Evolutionary conservation across 192 early-diverging fungal species (phyloP).

Genomic region (Bifiguratus adelaidae): DNA sequence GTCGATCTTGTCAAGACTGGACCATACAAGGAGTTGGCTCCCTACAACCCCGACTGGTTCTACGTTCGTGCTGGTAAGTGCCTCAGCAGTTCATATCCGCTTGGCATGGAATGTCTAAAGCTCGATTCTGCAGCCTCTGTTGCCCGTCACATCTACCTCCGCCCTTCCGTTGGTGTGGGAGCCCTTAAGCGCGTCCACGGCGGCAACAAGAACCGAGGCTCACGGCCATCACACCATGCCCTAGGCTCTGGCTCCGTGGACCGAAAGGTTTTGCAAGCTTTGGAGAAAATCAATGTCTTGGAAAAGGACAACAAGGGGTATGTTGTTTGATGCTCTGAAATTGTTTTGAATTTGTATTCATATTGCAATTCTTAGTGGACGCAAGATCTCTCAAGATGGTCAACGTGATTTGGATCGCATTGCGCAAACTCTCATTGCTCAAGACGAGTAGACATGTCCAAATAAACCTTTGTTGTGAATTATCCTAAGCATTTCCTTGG

Average conservation of each 20-base stretch:
- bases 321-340: too few species aligned
- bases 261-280: slow-evolving; percentile 94
- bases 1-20: slow-evolving; percentile 98
- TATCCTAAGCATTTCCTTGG: too few species aligned
- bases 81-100: too few species aligned
- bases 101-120: too few species aligned
- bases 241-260: slow-evolving; percentile 83
- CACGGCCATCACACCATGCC: slow-evolving; percentile 84
- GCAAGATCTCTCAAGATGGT: slow-evolving; percentile 89
- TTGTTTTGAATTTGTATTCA: too few species aligned
- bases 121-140: slow-evolving; percentile 62
- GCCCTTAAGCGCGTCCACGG: slow-evolving; percentile 91
- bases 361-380: slow-evolving; percentile 78
- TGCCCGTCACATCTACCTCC: slow-evolving; percentile 98
- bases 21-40: slow-evolving; percentile 93
- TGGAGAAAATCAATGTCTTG: slow-evolving; percentile 98
- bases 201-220: slow-evolving; percentile 85
- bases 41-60: slow-evolving; percentile 99
- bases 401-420: slow-evolving; percentile 99
- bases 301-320: slow-evolving; percentile 84
- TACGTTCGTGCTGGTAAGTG: slow-evolving; percentile 91
- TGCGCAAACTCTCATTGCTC: too few species aligned
- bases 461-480: too few species aligned
- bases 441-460: too few species aligned
- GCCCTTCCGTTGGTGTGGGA: slow-evolving; percentile 89